Percentiles rank a stretch among this genome's conserved stretches.
Conservation (phyloP, 192 early-diverging fungal genomes). For the Martensiomyces pterosporus region DNA sequence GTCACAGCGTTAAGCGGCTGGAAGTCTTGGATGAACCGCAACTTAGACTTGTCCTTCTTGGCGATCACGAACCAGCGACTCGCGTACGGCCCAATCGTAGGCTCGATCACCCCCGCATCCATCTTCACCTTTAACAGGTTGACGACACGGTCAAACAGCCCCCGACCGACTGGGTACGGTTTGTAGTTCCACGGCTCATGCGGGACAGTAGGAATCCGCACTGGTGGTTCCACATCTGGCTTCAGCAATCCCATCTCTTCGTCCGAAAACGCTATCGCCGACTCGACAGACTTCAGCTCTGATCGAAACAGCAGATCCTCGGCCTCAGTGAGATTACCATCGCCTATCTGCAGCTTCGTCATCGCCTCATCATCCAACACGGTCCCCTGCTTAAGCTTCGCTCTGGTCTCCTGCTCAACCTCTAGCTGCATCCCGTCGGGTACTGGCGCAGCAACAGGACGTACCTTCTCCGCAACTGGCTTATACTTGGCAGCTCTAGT, state of each 20-base stretch:
- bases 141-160: background rate
- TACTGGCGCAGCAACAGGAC: background rate
- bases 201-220: background rate
- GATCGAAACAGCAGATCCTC: background rate
- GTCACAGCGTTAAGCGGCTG: conserved; percentile 4
- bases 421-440: background rate
- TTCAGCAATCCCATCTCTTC: conserved; percentile 3
- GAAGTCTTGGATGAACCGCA: conserved; percentile 8
- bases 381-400: background rate
- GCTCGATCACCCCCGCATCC: background rate
- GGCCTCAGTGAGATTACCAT: conserved; percentile 3
- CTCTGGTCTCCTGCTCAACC: background rate
- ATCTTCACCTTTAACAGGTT: conserved; percentile 2
- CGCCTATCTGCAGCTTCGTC: background rate
- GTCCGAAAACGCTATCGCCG: background rate
- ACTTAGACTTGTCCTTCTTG: conserved; percentile 11
- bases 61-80: conserved; percentile 5
- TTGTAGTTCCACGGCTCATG: conserved; percentile 4
- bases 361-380: background rate
- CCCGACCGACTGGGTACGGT: background rate
- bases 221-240: background rate
- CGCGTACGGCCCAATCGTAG: conserved; percentile 2
- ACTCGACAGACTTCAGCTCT: background rate
- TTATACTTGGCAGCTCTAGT: background rate
- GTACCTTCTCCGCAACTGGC: background rate